Evolutionary conservation across 2,329 filamentous ascomycete species (phyloP), one percentile per base, ranked within the genome.

Genomic region (Cryoendolithus antarcticus): DNA sequence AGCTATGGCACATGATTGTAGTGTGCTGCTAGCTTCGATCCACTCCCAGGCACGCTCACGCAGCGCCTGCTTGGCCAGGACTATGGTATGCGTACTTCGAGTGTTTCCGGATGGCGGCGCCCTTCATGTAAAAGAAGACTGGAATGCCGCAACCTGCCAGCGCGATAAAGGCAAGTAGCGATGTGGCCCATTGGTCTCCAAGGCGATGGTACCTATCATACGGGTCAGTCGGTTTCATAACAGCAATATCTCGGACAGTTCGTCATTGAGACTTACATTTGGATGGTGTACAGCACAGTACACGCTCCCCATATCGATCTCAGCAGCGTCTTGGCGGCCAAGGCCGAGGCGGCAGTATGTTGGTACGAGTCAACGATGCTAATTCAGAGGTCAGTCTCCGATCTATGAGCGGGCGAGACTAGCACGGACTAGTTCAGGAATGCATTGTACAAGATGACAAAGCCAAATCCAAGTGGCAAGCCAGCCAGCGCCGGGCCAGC

Each of bases 131-230:
- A 37, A 57, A 57, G 2, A 58, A 31, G 4, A 58, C 42, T 9
- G 55, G 55, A 7, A 47, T 45, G 3, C 53, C 52, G 12, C 52
- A 41, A 8, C 56, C 41, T 0, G 74, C 80, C 4, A 93, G 63
- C 10, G 72, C 75, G 48, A 93, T 69, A 49, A 88, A 88, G 7
- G 56, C 62, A 12, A 65, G 50, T 19, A 65, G 47, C 8, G 54
- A 58, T 1, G 58, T 59, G 2, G 61, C 62, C 62, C 61, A 65
- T 6, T 56, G 55, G 9, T 55, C 54, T 1, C 59, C 59, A 3
- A 64, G 48, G 3, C 42, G 38, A 21, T 51, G 43, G 30, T 48
- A 53, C n/a, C n/a, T n/a, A n/a, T n/a, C n/a, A n/a, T n/a, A n/a
- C n/a, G n/a, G n/a, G n/a, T n/a, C n/a, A n/a, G n/a, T n/a, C n/a